A percentile compares a stretch with the other conserved stretches of the same genome.
Evolutionary conservation across 768 basidiomycete genomes (phyloP).

Genomic region (Pluteus cervinus): DNA sequence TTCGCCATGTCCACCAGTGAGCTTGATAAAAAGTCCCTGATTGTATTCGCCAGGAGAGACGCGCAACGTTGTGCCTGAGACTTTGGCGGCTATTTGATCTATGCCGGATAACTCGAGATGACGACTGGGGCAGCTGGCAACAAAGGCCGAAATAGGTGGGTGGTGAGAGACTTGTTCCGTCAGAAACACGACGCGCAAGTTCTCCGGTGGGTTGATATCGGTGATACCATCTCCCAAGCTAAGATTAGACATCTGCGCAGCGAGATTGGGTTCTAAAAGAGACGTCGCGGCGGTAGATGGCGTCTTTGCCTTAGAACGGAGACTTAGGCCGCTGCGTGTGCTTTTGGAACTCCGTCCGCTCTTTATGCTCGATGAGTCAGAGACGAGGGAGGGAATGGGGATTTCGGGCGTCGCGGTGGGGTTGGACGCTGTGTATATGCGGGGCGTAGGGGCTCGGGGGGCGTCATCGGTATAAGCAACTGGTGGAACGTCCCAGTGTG

Average conservation of each 20-base stretch:
- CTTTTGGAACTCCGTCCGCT: constrained; percentile 60
- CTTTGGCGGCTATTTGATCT: constrained; percentile 92
- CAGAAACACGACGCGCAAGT: constrained; percentile 68
- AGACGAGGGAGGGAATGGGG: constrained; percentile 15
- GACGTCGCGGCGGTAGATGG: constrained; percentile 52
- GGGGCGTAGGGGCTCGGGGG: constrained; percentile 37
- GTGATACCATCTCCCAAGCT: constrained; percentile 32
- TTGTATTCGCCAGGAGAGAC: constrained; percentile 81
- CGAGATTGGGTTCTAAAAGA: constrained; percentile 37
- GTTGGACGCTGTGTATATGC: constrained; percentile 28
- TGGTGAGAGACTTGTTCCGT: constrained; percentile 98
- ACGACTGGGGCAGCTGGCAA: constrained; percentile 68
- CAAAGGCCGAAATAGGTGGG: constrained; percentile 88
- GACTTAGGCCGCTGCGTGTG: constrained; percentile 49
- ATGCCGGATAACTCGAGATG: constrained; percentile 70
- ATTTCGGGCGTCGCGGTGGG: constrained; percentile 16
- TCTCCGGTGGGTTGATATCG: constrained; percentile 24
- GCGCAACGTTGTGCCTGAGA: constrained; percentile 82
- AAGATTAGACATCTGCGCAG: constrained; percentile 56
- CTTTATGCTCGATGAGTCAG: constrained; percentile 54
- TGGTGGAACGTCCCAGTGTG: constrained; percentile 80
- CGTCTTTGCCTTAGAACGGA: constrained; percentile 46
- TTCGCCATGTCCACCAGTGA: constrained; percentile 67
- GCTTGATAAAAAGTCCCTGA: constrained; percentile 79
- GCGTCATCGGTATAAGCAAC: constrained; percentile 44